Conservation (phyloP, 495 filamentous ascomycete genomes). For the Penicillium soppii region DNA sequence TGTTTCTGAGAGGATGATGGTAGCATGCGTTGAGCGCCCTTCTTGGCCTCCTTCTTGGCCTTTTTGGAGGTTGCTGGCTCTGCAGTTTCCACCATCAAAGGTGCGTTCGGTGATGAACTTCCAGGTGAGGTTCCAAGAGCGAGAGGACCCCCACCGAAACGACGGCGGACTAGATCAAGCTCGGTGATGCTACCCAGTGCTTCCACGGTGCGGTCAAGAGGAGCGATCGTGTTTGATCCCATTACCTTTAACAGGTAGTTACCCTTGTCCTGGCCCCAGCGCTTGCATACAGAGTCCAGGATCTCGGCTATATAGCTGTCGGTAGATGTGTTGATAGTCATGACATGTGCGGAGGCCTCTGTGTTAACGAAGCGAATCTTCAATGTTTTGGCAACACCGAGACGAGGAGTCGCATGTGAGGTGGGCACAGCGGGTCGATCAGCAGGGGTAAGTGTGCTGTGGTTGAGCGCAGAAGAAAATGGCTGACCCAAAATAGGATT, state of each 20-base stretch:
- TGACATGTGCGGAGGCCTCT: slow-evolving; percentile 57
- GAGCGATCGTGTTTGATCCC: slow-evolving; percentile 78
- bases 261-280: slow-evolving; percentile 84
- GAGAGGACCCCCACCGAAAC: slow-evolving; percentile 79
- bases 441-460: slow-evolving; percentile 56
- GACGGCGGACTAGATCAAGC: slow-evolving; percentile 82
- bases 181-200: slow-evolving; percentile 81
- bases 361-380: slow-evolving; percentile 80
- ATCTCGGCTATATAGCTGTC: slow-evolving; percentile 95
- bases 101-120: slow-evolving; percentile 76
- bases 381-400: slow-evolving; percentile 80
- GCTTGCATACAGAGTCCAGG: slow-evolving; percentile 84
- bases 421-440: slow-evolving; percentile 59
- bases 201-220: slow-evolving; percentile 83
- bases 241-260: slow-evolving; percentile 86
- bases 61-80: slow-evolving; percentile 53
- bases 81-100: slow-evolving; percentile 55
- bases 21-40: slow-evolving; percentile 56
- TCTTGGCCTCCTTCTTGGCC: slow-evolving; percentile 72
- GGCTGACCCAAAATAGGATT: slow-evolving; percentile 59
- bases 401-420: slow-evolving; percentile 61
- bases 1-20: slow-evolving; percentile 80
- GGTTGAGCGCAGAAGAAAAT: slow-evolving; percentile 53
- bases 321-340: slow-evolving; percentile 80
- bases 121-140: slow-evolving; percentile 76